These are phyloP conservation scores for Panellus pusillus DNA, from an alignment of 768 basidiomycete species.

Conservation along the genomic window DNA sequence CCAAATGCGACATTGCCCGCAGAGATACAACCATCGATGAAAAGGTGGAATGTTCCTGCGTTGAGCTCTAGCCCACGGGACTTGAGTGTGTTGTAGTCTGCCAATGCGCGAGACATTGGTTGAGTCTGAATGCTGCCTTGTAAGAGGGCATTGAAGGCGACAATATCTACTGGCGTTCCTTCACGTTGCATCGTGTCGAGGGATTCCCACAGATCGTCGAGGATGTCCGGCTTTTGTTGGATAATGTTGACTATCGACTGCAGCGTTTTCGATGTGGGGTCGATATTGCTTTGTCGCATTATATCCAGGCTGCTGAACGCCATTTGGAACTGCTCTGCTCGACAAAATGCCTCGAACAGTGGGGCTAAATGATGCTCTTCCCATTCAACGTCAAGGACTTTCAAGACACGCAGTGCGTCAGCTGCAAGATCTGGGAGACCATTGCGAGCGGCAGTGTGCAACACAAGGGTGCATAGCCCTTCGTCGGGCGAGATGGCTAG, in stretches of 20 bases:
- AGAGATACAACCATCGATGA: slow-evolving; percentile 64
- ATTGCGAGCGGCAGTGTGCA: slow-evolving; percentile 71
- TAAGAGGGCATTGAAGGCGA: slow-evolving; percentile 67
- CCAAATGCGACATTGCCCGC: slow-evolving; percentile 66
- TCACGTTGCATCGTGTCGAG: slow-evolving; percentile 61
- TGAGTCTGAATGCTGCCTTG: slow-evolving; percentile 57
- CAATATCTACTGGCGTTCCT: slow-evolving; percentile 52
- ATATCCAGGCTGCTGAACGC: slow-evolving; percentile 59
- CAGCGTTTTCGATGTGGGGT: slow-evolving; percentile 51
- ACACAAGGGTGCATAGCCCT: slow-evolving; percentile 66
- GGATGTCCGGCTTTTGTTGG: slow-evolving; percentile 43
- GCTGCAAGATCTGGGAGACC: slow-evolving; percentile 71
- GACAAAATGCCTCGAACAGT: slow-evolving; percentile 72
- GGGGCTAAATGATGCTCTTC: slow-evolving; percentile 78
- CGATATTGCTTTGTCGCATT: slow-evolving; percentile 57
- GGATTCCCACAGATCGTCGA: slow-evolving; percentile 66
- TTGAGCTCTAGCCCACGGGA: slow-evolving; percentile 59
- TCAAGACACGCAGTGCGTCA: slow-evolving; percentile 61
- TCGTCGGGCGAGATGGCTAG: slow-evolving; percentile 66
- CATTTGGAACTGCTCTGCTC: slow-evolving; percentile 54
- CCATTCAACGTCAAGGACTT: slow-evolving; percentile 45
- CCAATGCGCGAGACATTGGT: slow-evolving; percentile 76
- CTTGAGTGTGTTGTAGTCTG: slow-evolving; percentile 64
- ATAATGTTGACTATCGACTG: slow-evolving; percentile 54
- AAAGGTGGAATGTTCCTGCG: slow-evolving; percentile 64